Evolutionary conservation across 2,329 filamentous ascomycete species (phyloP), one percentile per base, ranked within the genome.

Genomic region (Raffaelea ambrosiae): DNA sequence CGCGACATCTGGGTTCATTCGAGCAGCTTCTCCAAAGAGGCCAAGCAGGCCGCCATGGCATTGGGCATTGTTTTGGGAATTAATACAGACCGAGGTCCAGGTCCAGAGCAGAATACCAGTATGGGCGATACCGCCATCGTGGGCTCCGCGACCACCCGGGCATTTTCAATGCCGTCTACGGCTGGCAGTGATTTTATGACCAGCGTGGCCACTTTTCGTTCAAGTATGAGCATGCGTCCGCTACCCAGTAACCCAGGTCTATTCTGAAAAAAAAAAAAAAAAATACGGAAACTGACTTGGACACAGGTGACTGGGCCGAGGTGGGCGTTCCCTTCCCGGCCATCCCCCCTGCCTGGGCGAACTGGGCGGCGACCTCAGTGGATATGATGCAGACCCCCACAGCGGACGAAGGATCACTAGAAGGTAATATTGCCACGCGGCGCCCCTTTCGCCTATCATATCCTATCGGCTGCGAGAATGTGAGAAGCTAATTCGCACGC

Each of bases 1-100:
- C 29, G 20, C 18, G 31, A 44, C 20, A 44, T 44, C 5, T 44
- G 43, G 43, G 14, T 44, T 29, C 31, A 18, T 21, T 44, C 43
- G 11, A 36, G 43, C 31, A 14, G 19, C 21, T 36, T 44, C 20
- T 44, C 43, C 19, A 36, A 22, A 23, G 43, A 44, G 11, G 43
- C 43, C 11, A 8, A 38, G 16, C 36, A 44, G 20, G 43, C 31
- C n/a, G 43, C 43, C 4, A 2, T 14, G 22, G 43, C 43, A 19
- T n/a, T 44, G 2, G 36, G 33, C 43, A 44, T 44, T 36, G 43
- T 44, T 21, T 26, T 43, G 4, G 41, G 22, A 20, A 21, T n/a
- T 33, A 9, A 33, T 9, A 9, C 16, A 9, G 23, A 43, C 18
- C 23, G 20, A 20, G n/a, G 18, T 26, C 11, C 38, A 40, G 13